A percentile compares a stretch with the other conserved stretches of the same genome.
Conservation (phyloP, 2,329 filamentous ascomycete genomes). For the Verticillium nonalfalfae region DNA sequence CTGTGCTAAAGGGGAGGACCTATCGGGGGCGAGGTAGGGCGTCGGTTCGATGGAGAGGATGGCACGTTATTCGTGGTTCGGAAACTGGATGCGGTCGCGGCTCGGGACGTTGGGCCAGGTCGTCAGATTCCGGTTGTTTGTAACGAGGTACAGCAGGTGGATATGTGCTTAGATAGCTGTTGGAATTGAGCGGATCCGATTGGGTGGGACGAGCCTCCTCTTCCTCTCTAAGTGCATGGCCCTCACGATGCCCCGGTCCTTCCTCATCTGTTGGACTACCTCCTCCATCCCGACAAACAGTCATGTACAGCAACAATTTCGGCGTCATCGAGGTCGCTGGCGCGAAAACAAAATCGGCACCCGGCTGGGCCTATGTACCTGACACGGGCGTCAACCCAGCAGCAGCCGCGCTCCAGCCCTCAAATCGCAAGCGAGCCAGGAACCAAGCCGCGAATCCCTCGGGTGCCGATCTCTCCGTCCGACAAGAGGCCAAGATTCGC, state of each 20-base stretch:
- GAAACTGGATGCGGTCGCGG: background rate
- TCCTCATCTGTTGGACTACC: background rate
- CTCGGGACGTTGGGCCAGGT: background rate
- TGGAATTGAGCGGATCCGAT: background rate
- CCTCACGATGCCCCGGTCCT: background rate
- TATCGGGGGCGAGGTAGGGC: background rate
- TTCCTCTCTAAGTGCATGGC: background rate
- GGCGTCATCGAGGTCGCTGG: slow-evolving; percentile 79
- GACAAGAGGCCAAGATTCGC: slow-evolving; percentile 74
- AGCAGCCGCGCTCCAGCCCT: slow-evolving; percentile 40
- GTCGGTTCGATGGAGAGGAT: background rate
- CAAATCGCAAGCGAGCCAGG: slow-evolving; percentile 66
- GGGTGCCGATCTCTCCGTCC: slow-evolving; percentile 65
- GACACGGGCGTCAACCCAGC: slow-evolving; percentile 59
- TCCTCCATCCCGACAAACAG: background rate
- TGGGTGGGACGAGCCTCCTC: background rate
- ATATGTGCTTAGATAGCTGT: background rate
- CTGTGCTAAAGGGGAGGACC: slow-evolving; percentile 3
- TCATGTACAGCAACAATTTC: slow-evolving; percentile 52
- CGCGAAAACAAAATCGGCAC: slow-evolving; percentile 61
- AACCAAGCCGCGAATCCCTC: slow-evolving; percentile 48
- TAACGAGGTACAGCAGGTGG: background rate
- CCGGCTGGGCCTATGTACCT: slow-evolving; percentile 89
- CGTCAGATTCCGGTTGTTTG: background rate
- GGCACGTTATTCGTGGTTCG: slow-evolving; percentile 1